Percentiles rank a stretch among this genome's conserved stretches.
These are phyloP conservation scores for Puccinia polysora DNA, from an alignment of 1,284 basidiomycete genomes.

Conservation along the genomic window DNA sequence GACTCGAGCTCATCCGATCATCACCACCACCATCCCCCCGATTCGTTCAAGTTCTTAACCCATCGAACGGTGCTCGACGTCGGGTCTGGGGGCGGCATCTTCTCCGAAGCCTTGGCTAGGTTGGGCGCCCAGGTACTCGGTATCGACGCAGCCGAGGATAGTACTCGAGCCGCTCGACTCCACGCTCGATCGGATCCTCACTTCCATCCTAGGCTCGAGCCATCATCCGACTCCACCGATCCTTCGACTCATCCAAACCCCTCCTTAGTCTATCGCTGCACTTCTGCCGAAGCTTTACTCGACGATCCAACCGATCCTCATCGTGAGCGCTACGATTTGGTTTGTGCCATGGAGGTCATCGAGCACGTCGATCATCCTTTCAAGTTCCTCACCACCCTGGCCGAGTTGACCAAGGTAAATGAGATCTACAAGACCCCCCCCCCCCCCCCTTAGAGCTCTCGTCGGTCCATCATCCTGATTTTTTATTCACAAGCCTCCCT, in stretches of 20 bases:
- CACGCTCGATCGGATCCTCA: slow-evolving; percentile 76
- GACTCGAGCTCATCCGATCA: slow-evolving; percentile 20
- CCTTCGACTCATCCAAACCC: not conserved
- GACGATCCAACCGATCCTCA: slow-evolving; percentile 56
- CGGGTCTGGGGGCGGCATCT: slow-evolving; percentile 89
- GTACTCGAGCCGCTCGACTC: slow-evolving; percentile 76
- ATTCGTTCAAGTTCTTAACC: slow-evolving; percentile 53
- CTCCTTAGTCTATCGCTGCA: slow-evolving; percentile 62
- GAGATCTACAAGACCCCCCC: too few relatives aligned
- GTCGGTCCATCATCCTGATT: not conserved
- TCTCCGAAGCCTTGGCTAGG: slow-evolving; percentile 84
- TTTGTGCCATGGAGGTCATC: slow-evolving; percentile 95
- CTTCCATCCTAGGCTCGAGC: slow-evolving; percentile 53
- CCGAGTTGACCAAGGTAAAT: slow-evolving; percentile 74
- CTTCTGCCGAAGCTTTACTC: slow-evolving; percentile 70
- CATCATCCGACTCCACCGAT: slow-evolving; percentile 23
- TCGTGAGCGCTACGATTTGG: slow-evolving; percentile 72
- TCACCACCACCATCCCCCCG: not conserved
- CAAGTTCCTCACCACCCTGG: slow-evolving; percentile 73
- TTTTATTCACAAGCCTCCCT: not conserved
- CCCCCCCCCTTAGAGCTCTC: too few relatives aligned
- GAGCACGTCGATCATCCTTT: slow-evolving; percentile 94
- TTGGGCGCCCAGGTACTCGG: slow-evolving; percentile 80
- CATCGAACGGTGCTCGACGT: slow-evolving; percentile 74
- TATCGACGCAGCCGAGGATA: slow-evolving; percentile 81